Evolutionary conservation across 148 eudicot genomes (phyloP), one percentile per base, ranked within the genome.

Genomic region (Silene conica): DNA sequence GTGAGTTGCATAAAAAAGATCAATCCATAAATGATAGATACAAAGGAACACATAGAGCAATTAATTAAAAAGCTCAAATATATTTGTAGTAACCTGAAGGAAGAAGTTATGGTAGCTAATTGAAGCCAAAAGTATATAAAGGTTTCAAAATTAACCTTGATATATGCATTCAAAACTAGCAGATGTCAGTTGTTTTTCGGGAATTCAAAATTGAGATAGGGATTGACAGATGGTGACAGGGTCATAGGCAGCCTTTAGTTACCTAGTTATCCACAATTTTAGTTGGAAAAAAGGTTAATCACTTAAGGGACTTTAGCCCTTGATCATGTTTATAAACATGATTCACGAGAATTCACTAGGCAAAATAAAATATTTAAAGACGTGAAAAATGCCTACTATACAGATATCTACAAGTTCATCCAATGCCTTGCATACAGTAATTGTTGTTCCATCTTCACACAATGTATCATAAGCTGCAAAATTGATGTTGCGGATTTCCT

Each of bases 391-490:
- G 67, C 98, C 98, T 73, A 90, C 92, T 58, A 92, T 71, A 46
- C 89, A 86, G 81, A 89, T 82, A 78, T 91, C 94, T 52, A 97
- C 90, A 72, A 91, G 85, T 81, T 93, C 98, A 74, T 91, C 91
- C 76, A 93, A 89, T 50, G 98, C 95, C 81, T 87, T 84, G 73
- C 98, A 91, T 56, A 93, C 98, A 74, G 95, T 63, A 10, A 92
- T 88, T 63, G 98, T 93, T 31, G 97, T 95, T 75, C 98, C 98
- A 83, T 95, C 98, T 86, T 95, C 98, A 79, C 98, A 92, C n/a
- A 95, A 89, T 34, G 93, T 97, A 84, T 95, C 98, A 85, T 48
- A 95, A 55, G 89, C 96, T 74, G 96, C 92, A 86, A 95, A 95
- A 95, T 90, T 59, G 98, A 88, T 50, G 92, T 83, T 78, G 86